A percentile compares a stretch with the other conserved stretches of the same genome.
These are phyloP conservation scores for Ogataea nakhonphanomensis DNA, from an alignment of 805 yeast genomes.

Conservation along the genomic window DNA sequence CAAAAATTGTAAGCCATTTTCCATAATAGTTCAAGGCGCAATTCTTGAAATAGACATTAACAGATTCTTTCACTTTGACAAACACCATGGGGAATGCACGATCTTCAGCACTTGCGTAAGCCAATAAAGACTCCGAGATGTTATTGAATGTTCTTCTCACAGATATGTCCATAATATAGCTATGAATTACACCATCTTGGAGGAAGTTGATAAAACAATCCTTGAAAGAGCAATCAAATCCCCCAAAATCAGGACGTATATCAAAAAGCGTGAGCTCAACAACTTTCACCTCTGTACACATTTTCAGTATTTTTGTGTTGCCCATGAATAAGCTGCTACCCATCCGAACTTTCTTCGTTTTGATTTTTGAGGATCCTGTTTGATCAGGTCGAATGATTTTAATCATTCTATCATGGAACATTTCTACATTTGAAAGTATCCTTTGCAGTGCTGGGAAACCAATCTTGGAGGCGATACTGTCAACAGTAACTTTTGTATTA, in stretches of 20 bases:
- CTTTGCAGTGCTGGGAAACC: constrained; percentile 29
- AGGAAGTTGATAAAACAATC: constrained; percentile 18
- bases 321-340: constrained; percentile 26
- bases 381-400: background rate
- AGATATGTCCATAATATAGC: constrained; percentile 12
- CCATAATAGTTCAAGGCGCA: constrained; percentile 56
- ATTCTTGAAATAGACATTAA: constrained; percentile 47
- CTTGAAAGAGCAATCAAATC: constrained; percentile 19
- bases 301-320: constrained; percentile 13
- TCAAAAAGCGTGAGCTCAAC: constrained; percentile 15
- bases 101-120: constrained; percentile 33
- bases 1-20: constrained; percentile 50
- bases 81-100: constrained; percentile 38
- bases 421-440: constrained; percentile 10
- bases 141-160: constrained; percentile 8
- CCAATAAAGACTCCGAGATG: constrained; percentile 31
- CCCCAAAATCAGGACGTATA: constrained; percentile 34
- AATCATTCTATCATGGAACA: constrained; percentile 2
- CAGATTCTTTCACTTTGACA: constrained; percentile 34
- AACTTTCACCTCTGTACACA: constrained; percentile 14
- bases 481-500: constrained; percentile 14
- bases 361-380: background rate
- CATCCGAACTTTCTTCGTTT: constrained; percentile 21
- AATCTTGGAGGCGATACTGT: constrained; percentile 29
- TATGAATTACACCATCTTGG: constrained; percentile 14